A percentile compares a stretch with the other conserved stretches of the same genome.
Evolutionary conservation across 139 green algal species (phyloP).

Genomic region (Ettlia oleoabundans): DNA sequence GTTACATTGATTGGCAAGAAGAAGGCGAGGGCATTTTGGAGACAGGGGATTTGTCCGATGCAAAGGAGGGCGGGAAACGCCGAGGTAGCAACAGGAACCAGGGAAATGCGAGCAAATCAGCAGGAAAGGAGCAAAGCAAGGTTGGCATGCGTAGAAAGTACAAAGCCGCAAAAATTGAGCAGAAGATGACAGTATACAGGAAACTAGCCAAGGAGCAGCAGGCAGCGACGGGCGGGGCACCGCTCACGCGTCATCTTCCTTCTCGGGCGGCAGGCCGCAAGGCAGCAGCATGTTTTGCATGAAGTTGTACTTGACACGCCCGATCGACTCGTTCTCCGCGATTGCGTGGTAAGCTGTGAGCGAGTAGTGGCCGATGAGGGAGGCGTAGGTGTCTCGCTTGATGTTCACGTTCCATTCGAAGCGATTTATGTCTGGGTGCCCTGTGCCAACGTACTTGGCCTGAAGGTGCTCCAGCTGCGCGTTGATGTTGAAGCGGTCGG

Average conservation of each 20-base stretch:
- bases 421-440: conserved; percentile 85
- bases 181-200: neutral
- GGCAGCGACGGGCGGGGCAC: neutral
- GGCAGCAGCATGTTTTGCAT: conserved; percentile 91
- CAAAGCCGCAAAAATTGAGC: neutral
- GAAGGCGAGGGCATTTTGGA: too few species aligned
- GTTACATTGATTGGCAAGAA: too few species aligned
- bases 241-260: conserved; percentile 59
- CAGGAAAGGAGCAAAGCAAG: too few species aligned
- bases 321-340: conserved; percentile 96
- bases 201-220: neutral
- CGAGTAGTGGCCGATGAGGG: conserved; percentile 91
- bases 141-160: too few species aligned
- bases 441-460: conserved; percentile 95
- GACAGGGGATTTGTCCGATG: too few species aligned
- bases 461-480: conserved; percentile 98
- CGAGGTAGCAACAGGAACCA: too few species aligned
- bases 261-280: conserved; percentile 83
- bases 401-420: conserved; percentile 99
- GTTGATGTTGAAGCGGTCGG: conserved; percentile 98
- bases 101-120: too few species aligned
- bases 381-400: conserved; percentile 96
- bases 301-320: conserved; percentile 89
- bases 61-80: too few species aligned
- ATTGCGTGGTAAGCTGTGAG: conserved; percentile 92